These are phyloP conservation scores for Apiotrichum laibachii DNA, from an alignment of 1,284 basidiomycete species.

Conservation along the genomic window DNA sequence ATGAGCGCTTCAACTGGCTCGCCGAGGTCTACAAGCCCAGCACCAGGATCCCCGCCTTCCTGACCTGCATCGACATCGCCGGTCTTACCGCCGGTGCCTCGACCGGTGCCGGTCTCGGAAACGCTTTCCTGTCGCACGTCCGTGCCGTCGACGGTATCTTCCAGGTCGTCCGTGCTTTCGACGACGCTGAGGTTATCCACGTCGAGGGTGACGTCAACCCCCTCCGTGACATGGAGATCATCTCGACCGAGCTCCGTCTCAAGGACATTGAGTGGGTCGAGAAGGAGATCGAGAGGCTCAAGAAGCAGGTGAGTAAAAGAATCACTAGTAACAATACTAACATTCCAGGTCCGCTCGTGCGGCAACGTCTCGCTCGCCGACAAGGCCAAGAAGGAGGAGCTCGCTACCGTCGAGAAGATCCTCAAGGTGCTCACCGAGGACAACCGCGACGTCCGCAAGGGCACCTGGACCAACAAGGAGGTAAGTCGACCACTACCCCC, in stretches of 20 bases:
- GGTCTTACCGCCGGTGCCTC: conserved; percentile 96
- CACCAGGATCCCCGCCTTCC: conserved; percentile 84
- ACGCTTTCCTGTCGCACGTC: conserved; percentile 96
- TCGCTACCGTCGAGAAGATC: conserved; percentile 83
- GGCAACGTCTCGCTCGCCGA: conserved; percentile 83
- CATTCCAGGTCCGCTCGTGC: conserved; percentile 53
- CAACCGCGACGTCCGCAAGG: conserved; percentile 88
- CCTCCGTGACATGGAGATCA: conserved; percentile 95
- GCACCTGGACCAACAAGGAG: conserved; percentile 96
- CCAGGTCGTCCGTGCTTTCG: conserved; percentile 96
- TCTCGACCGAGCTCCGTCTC: conserved; percentile 84
- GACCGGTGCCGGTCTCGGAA: conserved; percentile 96
- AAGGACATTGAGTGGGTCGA: conserved; percentile 99
- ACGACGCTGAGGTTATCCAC: conserved; percentile 98
- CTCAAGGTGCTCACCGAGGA: conserved; percentile 76
- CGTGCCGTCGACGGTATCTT: conserved; percentile 99
- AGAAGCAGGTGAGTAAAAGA: conserved; percentile 54
- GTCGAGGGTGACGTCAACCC: conserved; percentile 99
- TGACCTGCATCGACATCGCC: conserved; percentile 98
- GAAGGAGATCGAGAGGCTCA: conserved; percentile 78
- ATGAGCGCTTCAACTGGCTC: conserved; percentile 92
- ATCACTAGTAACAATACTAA: not conserved
- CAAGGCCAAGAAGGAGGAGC: conserved; percentile 95
- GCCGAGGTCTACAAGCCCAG: conserved; percentile 86
- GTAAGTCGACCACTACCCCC: conserved; percentile 55